Evolutionary conservation across 805 yeast species (phyloP), one percentile per base, ranked within the genome.

Genomic region (Saturnispora silvae): DNA sequence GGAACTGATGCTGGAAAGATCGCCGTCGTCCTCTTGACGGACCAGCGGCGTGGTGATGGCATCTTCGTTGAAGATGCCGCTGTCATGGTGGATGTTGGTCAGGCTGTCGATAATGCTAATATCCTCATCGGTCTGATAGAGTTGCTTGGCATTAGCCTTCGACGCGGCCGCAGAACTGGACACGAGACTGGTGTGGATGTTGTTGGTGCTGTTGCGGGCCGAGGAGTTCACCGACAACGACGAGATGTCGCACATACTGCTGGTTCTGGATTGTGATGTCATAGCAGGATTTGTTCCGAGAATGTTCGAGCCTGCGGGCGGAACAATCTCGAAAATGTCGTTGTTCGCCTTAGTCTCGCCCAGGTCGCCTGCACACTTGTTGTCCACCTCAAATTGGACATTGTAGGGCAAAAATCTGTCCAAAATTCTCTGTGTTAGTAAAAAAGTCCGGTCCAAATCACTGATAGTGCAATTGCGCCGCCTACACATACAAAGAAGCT

Each of bases 341-440:
- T 40, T 51, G 11, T 51, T 33, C 4, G 43, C 36, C 1, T 40
- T 22, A 10, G 47, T 48, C 14, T 44, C 45, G 10, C 40, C 41
- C 7, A 40, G 22, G 6, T 35, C 37, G 5, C 32, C 28, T 3
- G 36, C 40, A 10, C 41, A 34, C 6, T 46, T 35, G 3, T 49
- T 20, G 8, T 54, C 53, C 3, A 72, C 68, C 44, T 72, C 74
- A 45, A 72, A 72, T 45, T 79, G 82, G n/a, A 80, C 85, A 3
- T 85, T 77, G 49, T 75, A 75, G 2, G 92, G 92, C 33, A 81
- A 61, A 47, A 80, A 79, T 33, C 81, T 72, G 41, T 15, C 10
- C n/a, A n/a, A n/a, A 66, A 38, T 13, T n/a, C 6, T 26, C 18
- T 10, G 34, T n/a, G 38, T 47, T 31, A 24, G 34, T 27, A 26